Percentiles rank a stretch among this genome's conserved stretches.
phyloP scores from a whole-genome alignment of 2,329 filamentous ascomycete genomes.

The Verruconis gallopava region DNA sequence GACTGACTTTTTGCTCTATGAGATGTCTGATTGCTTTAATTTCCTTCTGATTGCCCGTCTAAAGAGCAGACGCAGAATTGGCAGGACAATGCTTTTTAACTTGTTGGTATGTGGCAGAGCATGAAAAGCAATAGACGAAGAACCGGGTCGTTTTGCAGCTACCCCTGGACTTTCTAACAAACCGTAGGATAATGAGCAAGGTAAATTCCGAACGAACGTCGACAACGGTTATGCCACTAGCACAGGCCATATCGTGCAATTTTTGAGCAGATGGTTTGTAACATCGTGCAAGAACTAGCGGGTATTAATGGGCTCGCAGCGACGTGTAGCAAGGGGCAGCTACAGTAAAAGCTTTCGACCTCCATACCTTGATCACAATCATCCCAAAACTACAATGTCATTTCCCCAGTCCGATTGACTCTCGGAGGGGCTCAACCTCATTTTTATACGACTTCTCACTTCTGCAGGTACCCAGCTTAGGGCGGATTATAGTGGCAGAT shows the following conservation, averaged over 20 bases:
- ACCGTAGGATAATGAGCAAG: background rate
- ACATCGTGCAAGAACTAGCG: conserved; percentile 19
- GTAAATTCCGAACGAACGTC: background rate
- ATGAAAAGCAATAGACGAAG: too few species aligned
- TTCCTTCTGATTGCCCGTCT: background rate
- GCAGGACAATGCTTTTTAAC: conserved; percentile 18
- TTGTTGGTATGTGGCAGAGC: conserved; percentile 15
- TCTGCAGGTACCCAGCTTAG: background rate
- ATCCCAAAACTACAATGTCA: background rate
- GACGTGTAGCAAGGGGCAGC: background rate
- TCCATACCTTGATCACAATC: background rate
- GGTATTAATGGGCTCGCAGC: background rate
- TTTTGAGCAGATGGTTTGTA: conserved; percentile 36
- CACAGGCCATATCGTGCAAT: conserved; percentile 66
- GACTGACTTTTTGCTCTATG: background rate
- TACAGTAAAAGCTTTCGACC: background rate
- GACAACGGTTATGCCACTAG: conserved; percentile 63
- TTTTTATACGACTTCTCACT: background rate
- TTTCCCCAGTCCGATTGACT: background rate
- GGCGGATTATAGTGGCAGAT: background rate
- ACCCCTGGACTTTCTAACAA: background rate
- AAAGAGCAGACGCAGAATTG: background rate
- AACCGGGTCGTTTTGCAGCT: too few species aligned
- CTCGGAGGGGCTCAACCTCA: background rate
- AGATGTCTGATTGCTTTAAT: background rate